Evolutionary conservation across 2,329 filamentous ascomycete species (phyloP).

Genomic region (Septoria petroselini): DNA sequence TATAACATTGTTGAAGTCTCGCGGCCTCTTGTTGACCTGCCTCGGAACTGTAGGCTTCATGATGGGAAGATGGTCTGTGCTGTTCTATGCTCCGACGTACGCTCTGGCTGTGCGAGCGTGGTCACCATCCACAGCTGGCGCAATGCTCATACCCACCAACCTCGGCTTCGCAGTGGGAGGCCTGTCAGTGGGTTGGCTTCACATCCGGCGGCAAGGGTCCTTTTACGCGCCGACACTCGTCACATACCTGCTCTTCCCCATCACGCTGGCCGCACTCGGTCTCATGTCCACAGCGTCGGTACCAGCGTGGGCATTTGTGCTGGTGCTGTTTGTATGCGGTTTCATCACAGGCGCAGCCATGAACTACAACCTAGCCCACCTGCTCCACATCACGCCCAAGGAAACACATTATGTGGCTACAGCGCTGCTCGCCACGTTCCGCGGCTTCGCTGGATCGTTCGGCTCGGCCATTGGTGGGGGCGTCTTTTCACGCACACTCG

Average conservation of each 20-base stretch:
- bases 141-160: conserved; percentile 78
- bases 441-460: conserved; percentile 77
- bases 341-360: conserved; percentile 68
- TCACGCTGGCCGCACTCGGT: conserved; percentile 58
- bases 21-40: conserved; percentile 70
- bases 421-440: conserved; percentile 72
- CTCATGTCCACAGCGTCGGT: conserved; percentile 54
- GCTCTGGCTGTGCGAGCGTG: conserved; percentile 72
- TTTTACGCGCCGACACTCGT: conserved; percentile 59
- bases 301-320: conserved; percentile 54
- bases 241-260: conserved; percentile 60
- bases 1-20: conserved; percentile 64
- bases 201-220: conserved; percentile 68
- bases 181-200: conserved; percentile 68
- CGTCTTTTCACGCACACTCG: conserved; percentile 64
- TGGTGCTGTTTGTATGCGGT: conserved; percentile 66
- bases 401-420: conserved; percentile 72
- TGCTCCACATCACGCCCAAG: conserved; percentile 67
- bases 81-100: conserved; percentile 79
- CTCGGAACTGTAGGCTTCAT: conserved; percentile 73
- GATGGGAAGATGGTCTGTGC: conserved; percentile 73
- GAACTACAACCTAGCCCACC: conserved; percentile 78
- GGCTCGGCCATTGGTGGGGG: conserved; percentile 77
- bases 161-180: conserved; percentile 73
- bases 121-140: conserved; percentile 66